Conservation (phyloP, 2,329 filamentous ascomycete genomes). For the Colletotrichum melonis region DNA sequence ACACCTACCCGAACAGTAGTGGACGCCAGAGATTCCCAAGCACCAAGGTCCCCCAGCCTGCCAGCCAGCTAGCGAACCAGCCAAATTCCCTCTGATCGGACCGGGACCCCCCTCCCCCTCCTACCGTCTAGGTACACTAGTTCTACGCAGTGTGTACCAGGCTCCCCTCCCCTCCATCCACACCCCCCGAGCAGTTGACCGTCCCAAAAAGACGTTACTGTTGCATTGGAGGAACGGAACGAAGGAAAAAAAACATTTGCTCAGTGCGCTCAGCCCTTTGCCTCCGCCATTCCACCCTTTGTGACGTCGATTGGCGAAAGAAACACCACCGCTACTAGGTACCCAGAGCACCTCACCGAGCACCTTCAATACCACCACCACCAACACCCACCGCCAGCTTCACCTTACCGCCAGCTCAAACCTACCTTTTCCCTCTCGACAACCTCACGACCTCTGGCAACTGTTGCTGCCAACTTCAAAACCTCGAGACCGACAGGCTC, state of each 20-base stretch:
- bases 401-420: neutral
- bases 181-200: neutral
- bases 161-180: neutral
- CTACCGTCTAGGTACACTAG: too few species aligned
- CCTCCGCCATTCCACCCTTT: slow-evolving; percentile 6
- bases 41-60: neutral
- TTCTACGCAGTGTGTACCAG: too few species aligned
- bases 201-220: neutral
- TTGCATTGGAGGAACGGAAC: slow-evolving; percentile 1
- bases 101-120: neutral
- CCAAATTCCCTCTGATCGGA: neutral
- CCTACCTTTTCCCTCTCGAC: neutral
- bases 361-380: neutral
- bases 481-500: neutral
- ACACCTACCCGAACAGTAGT: too few species aligned
- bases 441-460: neutral
- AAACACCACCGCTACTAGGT: neutral
- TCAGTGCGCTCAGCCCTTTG: slow-evolving; percentile 18
- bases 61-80: neutral
- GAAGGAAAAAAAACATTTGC: neutral
- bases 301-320: slow-evolving; percentile 33
- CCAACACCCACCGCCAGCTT: neutral
- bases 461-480: neutral
- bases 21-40: neutral
- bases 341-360: neutral